Evolutionary conservation across 345 rosid genomes (phyloP), one percentile per base, ranked within the genome.

Genomic region (Eucalyptus cloeziana): DNA sequence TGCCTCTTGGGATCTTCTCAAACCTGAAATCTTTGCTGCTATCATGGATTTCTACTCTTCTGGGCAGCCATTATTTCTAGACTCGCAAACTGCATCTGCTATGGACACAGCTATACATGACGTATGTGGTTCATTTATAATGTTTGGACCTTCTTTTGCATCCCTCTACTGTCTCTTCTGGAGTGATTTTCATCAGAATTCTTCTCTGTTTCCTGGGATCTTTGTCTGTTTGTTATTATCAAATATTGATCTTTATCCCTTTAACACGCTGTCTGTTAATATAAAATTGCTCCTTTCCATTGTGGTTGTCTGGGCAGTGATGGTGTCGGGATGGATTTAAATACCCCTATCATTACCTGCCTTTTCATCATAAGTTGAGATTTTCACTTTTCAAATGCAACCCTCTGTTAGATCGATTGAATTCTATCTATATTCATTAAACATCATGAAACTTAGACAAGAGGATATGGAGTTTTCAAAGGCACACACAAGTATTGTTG

Each of bases 41-140:
- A 94, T 98, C 45, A 97, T 95, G 99, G 99, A 98, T 88, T 98
- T 98, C 87, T 97, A 98, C 92, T 94, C 99, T 86, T 97, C 99
- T 89, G 98, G 97, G 49, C 95, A 94, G 91, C 93, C 99, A 86
- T 92, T 98, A 91, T 97, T 98, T 95, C 90, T 94, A 16, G 99
- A 97, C 90, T 90, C 97, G 0, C 89, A 95, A 92, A 89, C 94
- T 91, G 92, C 97, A 33, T 94, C 96, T 81, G 94, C 99, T 85
- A 95, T 92, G 91, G 99, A 96, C 94, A 98, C 99, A 6, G 98
- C 98, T 88, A 94, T 98, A 87, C 91, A 92, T 89, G 99, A 97
- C 92, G 99, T 97, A 86, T 67, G 15, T 79, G 60, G 71, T 71
- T 85, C 64, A 80, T 56, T 37, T 49, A 76, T 76, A 76, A 76